phyloP scores from a whole-genome alignment of 768 basidiomycete species.

The Pisolithus albus region DNA sequence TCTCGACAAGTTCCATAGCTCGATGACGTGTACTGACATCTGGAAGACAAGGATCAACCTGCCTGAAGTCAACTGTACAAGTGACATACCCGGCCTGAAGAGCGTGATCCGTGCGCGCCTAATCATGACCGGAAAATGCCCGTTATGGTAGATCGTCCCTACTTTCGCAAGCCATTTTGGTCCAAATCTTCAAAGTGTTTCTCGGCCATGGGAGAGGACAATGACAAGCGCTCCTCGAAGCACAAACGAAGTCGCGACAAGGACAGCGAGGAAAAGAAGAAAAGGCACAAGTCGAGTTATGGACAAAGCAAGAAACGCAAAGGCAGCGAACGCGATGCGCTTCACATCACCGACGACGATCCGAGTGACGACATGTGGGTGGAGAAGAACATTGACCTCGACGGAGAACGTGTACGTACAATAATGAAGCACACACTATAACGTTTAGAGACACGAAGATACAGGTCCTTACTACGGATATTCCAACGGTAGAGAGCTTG shows the following conservation, averaged over 20 bases:
- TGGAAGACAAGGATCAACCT: too few relatives aligned
- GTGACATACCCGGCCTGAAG: too few relatives aligned
- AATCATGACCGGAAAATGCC: too few relatives aligned
- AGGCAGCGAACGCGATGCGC: slow-evolving; percentile 29
- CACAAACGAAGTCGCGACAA: slow-evolving; percentile 29
- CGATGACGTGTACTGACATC: too few relatives aligned
- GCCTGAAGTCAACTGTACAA: too few relatives aligned
- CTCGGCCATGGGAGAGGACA: slow-evolving; percentile 17
- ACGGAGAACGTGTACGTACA: slow-evolving; percentile 60
- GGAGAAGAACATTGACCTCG: slow-evolving; percentile 80
- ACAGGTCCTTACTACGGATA: slow-evolving; percentile 62
- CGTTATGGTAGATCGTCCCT: too few relatives aligned
- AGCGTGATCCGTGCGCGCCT: too few relatives aligned
- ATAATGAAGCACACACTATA: neutral
- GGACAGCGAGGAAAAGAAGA: slow-evolving; percentile 43
- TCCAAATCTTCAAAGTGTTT: neutral
- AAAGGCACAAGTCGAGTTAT: slow-evolving; percentile 47
- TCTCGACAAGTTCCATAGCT: too few relatives aligned
- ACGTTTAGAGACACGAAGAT: slow-evolving; percentile 5
- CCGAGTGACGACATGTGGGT: slow-evolving; percentile 74
- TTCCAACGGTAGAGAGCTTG: slow-evolving; percentile 70
- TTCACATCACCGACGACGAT: slow-evolving; percentile 60
- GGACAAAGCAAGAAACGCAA: slow-evolving; percentile 32
- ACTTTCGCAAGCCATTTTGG: too few relatives aligned
- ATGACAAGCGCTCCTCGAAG: slow-evolving; percentile 16